Base-by-base conservation (phyloP, 176 grass and related monocot genomes). In the Bonia amplexicaulis region DNA sequence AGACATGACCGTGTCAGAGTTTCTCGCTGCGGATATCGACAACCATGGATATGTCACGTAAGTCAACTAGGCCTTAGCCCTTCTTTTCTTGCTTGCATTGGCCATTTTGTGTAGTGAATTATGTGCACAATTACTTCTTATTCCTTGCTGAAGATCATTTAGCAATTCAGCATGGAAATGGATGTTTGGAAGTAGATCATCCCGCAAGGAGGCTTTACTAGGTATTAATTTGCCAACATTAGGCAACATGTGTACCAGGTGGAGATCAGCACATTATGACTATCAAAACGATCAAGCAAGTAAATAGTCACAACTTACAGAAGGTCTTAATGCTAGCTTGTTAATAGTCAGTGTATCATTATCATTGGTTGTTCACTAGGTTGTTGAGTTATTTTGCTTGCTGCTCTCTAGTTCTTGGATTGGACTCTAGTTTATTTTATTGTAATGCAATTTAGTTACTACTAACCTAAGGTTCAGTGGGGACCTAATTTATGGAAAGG, bases 31-130 rank as follows among this genome's bases (percentile, higher is more conserved):
- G 0, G 93, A 98, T 65, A 98, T 93, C 10, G 93, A 98, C 64
- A 81, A 95, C 80, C 85, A 98, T 73, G 96, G 96, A 71, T 95
- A 93, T 82, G 96, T 98, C 85, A 98, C 93, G 93, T 98, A 82
- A 95, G 96, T 90, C 29, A 3, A 70, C 40, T 6, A 6, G 2
- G 27, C 53, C 55, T 63, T 69, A 4, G 1, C 70, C 70, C 65
- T 39, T 41, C 6, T 44, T 86, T 66, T 69, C 39, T 63, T 76
- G 6, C 57, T 45, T 85, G 22, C 26, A 79, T 77, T 88, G 78
- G 57, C 61, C 62, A 29, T 37, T 41, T 73, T 25, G 0, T 49
- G 35, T 52, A 29, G 53, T n/a, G 47, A 37, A 75, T 52, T 69
- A 37, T 74, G n/a, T 67, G 44, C 20, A 39, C n/a, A 73, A 25